phyloP scores from a whole-genome alignment of 2,329 filamentous ascomycete genomes.

The Ciborinia camelliae region DNA sequence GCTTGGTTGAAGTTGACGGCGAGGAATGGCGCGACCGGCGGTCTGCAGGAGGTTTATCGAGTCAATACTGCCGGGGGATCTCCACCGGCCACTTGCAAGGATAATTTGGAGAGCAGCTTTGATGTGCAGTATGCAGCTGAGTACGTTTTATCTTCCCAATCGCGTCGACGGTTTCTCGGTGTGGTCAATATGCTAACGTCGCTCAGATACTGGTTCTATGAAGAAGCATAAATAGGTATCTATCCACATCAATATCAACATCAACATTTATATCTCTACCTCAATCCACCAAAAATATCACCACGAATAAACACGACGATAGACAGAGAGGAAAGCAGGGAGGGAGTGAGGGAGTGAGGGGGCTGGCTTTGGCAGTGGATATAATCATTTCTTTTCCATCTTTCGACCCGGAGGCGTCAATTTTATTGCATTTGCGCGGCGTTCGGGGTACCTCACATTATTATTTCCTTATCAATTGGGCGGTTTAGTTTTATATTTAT shows the following conservation, averaged over 20 bases:
- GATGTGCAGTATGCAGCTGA: slow-evolving; percentile 77
- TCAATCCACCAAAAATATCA: not conserved
- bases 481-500: not conserved
- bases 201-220: slow-evolving; percentile 36
- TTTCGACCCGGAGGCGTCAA: slow-evolving; percentile 2
- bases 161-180: not conserved
- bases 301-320: not conserved
- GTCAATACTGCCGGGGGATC: slow-evolving; percentile 79
- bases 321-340: not conserved
- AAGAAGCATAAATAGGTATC: slow-evolving; percentile 14
- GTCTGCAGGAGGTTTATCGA: slow-evolving; percentile 74
- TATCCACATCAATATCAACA: not conserved
- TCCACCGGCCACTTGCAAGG: slow-evolving; percentile 69
- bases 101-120: slow-evolving; percentile 56
- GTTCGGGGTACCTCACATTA: slow-evolving; percentile 2
- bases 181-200: slow-evolving; percentile 16
- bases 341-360: too few species aligned
- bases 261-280: not conserved
- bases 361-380: not conserved
- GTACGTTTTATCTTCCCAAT: slow-evolving; percentile 63
- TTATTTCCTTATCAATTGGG: not conserved
- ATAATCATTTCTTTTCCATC: not conserved
- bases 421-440: slow-evolving; percentile 14
- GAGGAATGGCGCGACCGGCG: slow-evolving; percentile 53
- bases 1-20: slow-evolving; percentile 73